Conservation (phyloP, 768 basidiomycete genomes). For the Kwoniella sp. region DNA sequence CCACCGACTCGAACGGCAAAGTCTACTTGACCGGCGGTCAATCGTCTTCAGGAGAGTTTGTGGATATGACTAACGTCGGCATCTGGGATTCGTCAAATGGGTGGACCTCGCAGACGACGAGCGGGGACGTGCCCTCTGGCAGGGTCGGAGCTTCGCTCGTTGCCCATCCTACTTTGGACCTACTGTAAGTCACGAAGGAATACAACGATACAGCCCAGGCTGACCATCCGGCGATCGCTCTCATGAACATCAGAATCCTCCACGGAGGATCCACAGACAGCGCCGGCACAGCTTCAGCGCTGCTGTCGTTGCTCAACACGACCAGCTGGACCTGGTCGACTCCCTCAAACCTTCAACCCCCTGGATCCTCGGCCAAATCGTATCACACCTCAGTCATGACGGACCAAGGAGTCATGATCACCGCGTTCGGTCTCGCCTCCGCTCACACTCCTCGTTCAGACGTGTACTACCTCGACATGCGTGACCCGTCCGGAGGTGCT, state of each 20-base stretch:
- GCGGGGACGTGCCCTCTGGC: constrained; percentile 47
- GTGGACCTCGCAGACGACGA: constrained; percentile 44
- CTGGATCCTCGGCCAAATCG: constrained; percentile 43
- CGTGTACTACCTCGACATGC: constrained; percentile 53
- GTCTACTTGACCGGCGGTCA: constrained; percentile 51
- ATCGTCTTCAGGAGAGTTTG: constrained; percentile 41
- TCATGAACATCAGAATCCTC: constrained; percentile 33
- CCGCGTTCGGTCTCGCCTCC: constrained; percentile 49
- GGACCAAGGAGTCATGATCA: constrained; percentile 53
- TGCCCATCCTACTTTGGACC: constrained; percentile 49
- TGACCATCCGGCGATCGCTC: neutral
- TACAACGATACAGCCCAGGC: neutral
- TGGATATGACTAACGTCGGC: constrained; percentile 42
- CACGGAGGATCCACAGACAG: constrained; percentile 48
- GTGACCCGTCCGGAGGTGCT: constrained; percentile 35
- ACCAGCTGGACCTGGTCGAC: constrained; percentile 52
- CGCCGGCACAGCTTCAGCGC: constrained; percentile 34
- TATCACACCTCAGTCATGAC: constrained; percentile 54
- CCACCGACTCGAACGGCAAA: constrained; percentile 32
- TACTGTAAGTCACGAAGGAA: constrained; percentile 32
- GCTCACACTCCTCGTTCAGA: constrained; percentile 37
- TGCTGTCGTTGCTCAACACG: constrained; percentile 51
- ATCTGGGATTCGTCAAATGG: constrained; percentile 39
- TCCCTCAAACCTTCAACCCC: constrained; percentile 53
- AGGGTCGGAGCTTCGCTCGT: constrained; percentile 51